phyloP scores from a whole-genome alignment of 345 rosid species.

The Citropsis articulata region DNA sequence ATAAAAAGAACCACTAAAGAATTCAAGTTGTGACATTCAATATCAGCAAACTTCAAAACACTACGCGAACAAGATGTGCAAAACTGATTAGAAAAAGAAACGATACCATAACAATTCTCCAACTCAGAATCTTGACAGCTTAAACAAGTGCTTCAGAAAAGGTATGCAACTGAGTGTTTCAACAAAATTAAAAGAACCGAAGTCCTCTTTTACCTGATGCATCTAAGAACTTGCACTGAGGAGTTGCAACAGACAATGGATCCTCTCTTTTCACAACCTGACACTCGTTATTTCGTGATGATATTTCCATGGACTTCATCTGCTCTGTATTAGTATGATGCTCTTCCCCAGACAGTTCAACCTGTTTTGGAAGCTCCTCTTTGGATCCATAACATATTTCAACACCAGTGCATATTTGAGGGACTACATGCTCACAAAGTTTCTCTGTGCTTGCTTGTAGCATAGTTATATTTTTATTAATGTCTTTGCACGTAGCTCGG shows the following conservation, averaged over 20 bases:
- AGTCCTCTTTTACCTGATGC: conserved; percentile 40
- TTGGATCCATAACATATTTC: conserved; percentile 13
- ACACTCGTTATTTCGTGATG: conserved; percentile 18
- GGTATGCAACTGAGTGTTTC: background rate
- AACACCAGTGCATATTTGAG: conserved; percentile 3
- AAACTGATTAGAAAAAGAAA: background rate
- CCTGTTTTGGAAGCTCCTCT: conserved; percentile 25
- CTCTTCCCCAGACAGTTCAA: conserved; percentile 23
- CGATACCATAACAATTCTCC: background rate
- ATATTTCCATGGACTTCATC: conserved; percentile 21
- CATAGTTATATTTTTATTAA: conserved; percentile 14
- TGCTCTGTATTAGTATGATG: conserved; percentile 27
- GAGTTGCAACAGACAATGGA: conserved; percentile 34
- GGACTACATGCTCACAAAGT: conserved; percentile 22
- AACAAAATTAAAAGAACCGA: background rate
- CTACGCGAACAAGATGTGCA: background rate
- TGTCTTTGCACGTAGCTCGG: conserved; percentile 11
- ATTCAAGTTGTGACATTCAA: background rate
- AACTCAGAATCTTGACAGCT: background rate
- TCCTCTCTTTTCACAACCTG: conserved; percentile 26
- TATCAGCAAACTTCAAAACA: conserved; percentile 1
- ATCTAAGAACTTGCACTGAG: conserved; percentile 33
- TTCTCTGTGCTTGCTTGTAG: conserved; percentile 37
- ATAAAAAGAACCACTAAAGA: background rate
- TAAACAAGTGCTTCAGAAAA: background rate